Evolutionary conservation across 2,329 filamentous ascomycete genomes (phyloP).

Genomic region (Cladosporium velox): DNA sequence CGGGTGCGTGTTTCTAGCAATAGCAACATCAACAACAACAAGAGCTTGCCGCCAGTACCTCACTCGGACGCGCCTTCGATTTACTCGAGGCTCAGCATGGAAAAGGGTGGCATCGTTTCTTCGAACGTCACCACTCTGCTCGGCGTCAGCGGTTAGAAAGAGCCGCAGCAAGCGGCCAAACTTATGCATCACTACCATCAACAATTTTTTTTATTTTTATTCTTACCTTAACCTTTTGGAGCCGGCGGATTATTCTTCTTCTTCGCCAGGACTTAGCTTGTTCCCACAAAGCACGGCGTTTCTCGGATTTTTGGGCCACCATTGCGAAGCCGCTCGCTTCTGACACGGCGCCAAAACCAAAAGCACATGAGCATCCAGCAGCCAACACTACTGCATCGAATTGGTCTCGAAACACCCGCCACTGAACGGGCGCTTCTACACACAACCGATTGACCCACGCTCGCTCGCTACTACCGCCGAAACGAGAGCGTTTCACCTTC

Average conservation of each 20-base stretch:
- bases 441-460: not conserved
- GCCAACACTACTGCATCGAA: not conserved
- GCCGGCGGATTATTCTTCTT: not conserved
- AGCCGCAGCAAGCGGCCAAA: not conserved
- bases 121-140: slow-evolving; percentile 1
- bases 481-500: not conserved
- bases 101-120: not conserved
- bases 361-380: not conserved
- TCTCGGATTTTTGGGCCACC: not conserved
- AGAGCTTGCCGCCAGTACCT: not conserved
- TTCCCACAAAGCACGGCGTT: slow-evolving; percentile 16
- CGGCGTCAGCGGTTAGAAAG: not conserved
- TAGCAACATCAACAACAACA: not conserved
- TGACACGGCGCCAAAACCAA: not conserved
- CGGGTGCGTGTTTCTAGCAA: slow-evolving; percentile 8
- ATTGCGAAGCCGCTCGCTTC: not conserved
- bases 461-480: not conserved
- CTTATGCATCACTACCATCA: not conserved
- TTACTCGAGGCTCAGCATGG: not conserved
- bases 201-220: not conserved
- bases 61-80: not conserved
- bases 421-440: not conserved
- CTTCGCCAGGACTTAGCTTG: not conserved
- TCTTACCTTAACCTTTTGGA: not conserved
- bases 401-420: not conserved